These are phyloP conservation scores for Fomitopsis schrenkii DNA, from an alignment of 1,284 basidiomycete species.

Conservation along the genomic window DNA sequence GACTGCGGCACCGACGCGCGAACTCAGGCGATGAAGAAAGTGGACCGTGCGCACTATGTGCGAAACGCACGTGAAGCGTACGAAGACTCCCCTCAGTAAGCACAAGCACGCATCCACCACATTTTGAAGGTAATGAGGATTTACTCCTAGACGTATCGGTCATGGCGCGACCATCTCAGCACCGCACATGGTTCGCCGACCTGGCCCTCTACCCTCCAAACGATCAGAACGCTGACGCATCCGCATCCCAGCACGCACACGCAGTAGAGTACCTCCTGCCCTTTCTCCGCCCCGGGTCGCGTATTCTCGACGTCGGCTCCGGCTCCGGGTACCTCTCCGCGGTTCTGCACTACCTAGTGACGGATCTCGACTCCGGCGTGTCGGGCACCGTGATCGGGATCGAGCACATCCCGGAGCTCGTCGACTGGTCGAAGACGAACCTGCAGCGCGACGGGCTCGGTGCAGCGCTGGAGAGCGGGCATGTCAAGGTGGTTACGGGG, in stretches of 20 bases:
- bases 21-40: slow-evolving; percentile 62
- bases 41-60: slow-evolving; percentile 78
- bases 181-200: slow-evolving; percentile 73
- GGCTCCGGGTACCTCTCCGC: slow-evolving; percentile 79
- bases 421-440: slow-evolving; percentile 69
- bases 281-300: slow-evolving; percentile 64
- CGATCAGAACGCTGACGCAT: background rate
- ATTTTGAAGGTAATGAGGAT: background rate
- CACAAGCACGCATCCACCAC: slow-evolving; percentile 3
- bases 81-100: slow-evolving; percentile 75
- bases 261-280: slow-evolving; percentile 72
- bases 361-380: slow-evolving; percentile 22
- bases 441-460: slow-evolving; percentile 66
- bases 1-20: background rate
- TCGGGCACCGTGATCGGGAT: slow-evolving; percentile 78
- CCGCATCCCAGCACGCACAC: slow-evolving; percentile 65
- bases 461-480: slow-evolving; percentile 42
- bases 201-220: background rate
- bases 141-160: slow-evolving; percentile 58
- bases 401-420: slow-evolving; percentile 84
- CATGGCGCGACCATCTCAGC: slow-evolving; percentile 86
- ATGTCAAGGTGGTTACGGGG: slow-evolving; percentile 65
- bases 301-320: slow-evolving; percentile 78
- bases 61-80: slow-evolving; percentile 54
- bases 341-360: slow-evolving; percentile 74